Percentiles rank a stretch among this genome's conserved stretches.
Evolutionary conservation across 352 stramenopile species (phyloP).

Genomic region (Globisporangium parvum): DNA sequence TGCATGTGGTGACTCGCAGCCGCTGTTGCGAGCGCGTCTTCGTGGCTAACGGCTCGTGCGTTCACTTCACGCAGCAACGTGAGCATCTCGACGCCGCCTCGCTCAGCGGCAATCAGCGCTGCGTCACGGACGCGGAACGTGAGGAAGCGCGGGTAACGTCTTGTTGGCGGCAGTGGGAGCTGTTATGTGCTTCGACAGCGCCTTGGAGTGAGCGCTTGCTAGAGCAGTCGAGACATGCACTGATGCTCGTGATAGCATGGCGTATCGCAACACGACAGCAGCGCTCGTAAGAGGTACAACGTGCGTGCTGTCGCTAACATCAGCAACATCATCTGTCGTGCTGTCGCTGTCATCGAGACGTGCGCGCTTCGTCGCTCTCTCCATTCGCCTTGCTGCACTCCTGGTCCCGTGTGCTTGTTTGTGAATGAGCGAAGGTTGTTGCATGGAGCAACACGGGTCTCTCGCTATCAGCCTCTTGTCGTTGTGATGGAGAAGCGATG

Average conservation of each 20-base stretch:
- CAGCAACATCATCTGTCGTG: too few species aligned
- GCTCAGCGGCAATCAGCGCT: background rate
- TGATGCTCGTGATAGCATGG: background rate
- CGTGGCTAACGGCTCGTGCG: background rate
- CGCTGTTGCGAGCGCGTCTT: background rate
- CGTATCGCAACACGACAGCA: background rate
- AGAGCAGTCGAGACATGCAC: background rate
- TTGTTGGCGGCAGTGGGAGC: background rate
- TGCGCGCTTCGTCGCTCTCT: too few species aligned
- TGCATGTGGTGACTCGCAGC: background rate
- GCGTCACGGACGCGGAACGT: background rate
- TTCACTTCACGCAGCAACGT: background rate
- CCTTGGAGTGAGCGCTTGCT: background rate
- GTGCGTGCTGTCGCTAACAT: too few species aligned
- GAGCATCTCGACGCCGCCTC: background rate
- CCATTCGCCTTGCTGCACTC: too few species aligned
- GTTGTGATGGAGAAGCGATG: too few species aligned
- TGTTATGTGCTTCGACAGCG: background rate
- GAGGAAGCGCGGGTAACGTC: background rate
- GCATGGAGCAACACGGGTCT: too few species aligned
- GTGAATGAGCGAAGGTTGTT: too few species aligned
- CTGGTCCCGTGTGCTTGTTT: too few species aligned
- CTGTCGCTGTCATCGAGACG: too few species aligned
- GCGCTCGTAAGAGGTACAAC: background rate
- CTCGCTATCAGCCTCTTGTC: too few species aligned